Percentiles rank a stretch among this genome's conserved stretches.
phyloP scores from a whole-genome alignment of 768 basidiomycete genomes.

The Fomitopsis serialis region DNA sequence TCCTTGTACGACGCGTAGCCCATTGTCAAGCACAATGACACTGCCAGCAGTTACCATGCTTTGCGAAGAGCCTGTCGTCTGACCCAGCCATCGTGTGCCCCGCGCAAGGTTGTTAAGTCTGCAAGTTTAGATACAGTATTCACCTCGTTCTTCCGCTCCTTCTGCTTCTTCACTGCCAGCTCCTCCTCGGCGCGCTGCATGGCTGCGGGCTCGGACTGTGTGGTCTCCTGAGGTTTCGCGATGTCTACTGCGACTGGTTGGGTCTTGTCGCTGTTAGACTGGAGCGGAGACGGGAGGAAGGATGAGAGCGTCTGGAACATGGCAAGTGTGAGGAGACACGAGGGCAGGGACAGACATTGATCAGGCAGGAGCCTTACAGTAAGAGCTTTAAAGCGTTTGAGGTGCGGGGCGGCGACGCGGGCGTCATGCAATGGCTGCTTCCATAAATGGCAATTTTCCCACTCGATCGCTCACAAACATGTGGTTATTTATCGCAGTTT shows the following conservation, averaged over 20 bases:
- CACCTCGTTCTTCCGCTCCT: conserved; percentile 46
- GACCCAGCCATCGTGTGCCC: no score
- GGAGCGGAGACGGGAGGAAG: conserved; percentile 16
- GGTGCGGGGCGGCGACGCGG: no score
- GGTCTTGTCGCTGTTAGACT: conserved; percentile 12
- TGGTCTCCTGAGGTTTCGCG: not conserved
- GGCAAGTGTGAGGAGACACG: not conserved
- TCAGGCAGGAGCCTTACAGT: no score
- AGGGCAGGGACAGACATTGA: not conserved
- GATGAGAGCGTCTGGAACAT: conserved; percentile 19
- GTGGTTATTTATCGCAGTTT: no score
- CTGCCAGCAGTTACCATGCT: no score
- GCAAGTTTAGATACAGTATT: not conserved
- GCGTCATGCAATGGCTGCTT: no score
- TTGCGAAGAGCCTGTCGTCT: no score
- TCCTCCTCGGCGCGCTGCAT: conserved; percentile 22
- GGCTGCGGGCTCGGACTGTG: conserved; percentile 5
- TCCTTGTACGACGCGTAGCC: no score
- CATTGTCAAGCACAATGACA: no score
- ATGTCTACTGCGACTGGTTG: not conserved
- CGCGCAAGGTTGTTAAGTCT: not conserved
- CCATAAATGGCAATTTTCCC: no score
- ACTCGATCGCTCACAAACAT: no score
- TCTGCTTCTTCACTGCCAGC: conserved; percentile 38
- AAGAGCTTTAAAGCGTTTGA: no score